Evolutionary conservation across 306 rosid species (phyloP), one percentile per base, ranked within the genome.

Genomic region (Chamaecrista fasciculata): DNA sequence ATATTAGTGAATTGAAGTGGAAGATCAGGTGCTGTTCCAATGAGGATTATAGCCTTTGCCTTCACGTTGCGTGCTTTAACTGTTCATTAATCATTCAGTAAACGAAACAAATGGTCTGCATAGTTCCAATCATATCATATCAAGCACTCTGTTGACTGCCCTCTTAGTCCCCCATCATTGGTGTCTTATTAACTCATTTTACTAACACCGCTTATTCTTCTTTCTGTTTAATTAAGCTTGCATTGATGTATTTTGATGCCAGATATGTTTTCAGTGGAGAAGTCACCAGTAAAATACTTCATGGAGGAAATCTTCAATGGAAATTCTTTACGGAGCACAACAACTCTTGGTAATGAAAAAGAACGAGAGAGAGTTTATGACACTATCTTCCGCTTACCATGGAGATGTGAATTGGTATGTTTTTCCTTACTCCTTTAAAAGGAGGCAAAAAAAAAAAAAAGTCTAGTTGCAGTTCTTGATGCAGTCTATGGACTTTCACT

Each of bases 401-500:
- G 99, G 99, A 87, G 99, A 89, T 94, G 99, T 49, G 99, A 93
- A 93, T 76, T 88, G 97, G 98, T 93, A 93, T 72, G 72, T 71
- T 79, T 42, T 66, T 23, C 37, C 46, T 78, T 65, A 62, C 69
- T 40, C 36, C 18, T 48, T 70, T 57, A 12, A 61, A 71, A 46
- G 15, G 51, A 40, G 7, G 3, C 11, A 25, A 62, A 67, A 74
- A 2, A n/a, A 25, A 62, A 67, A 74, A 26, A 0, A 24, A 39
- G 39, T 62, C 33, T 57, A 39, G 26, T 72, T 68, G 68, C 43
- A 47, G 53, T 79, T 74, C 29, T 69, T 72, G 58, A 66, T 79
- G 63, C 39, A 77, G 44, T 49, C 53, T 67, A 16, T 33, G 76
- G 66, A 71, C 62, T 4, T 59, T 29, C 20, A 47, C 59, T 60